These are phyloP conservation scores for Vaccinium vitisidaea DNA, from an alignment of 148 eudicot genomes.

Conservation along the genomic window DNA sequence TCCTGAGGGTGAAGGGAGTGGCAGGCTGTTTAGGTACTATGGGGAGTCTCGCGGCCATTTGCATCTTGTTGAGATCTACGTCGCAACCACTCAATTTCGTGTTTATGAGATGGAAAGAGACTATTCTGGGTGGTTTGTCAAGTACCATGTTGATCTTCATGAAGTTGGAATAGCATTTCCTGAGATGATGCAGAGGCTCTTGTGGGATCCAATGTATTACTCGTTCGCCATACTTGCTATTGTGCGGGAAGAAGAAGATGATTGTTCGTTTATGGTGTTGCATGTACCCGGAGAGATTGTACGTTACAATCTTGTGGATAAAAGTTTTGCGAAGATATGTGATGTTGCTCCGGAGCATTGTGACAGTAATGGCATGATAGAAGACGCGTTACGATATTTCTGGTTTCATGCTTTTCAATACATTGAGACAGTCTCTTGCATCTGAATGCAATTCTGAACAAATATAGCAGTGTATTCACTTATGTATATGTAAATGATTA, in stretches of 20 bases:
- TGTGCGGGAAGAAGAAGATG: constrained; percentile 15
- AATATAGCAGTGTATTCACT: background rate
- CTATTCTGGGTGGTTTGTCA: constrained; percentile 31
- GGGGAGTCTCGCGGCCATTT: constrained; percentile 21
- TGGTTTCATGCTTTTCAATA: background rate
- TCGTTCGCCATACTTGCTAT: constrained; percentile 16
- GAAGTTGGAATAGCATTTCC: constrained; percentile 14
- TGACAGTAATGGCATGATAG: constrained; percentile 1
- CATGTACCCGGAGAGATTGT: background rate
- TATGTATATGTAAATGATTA: background rate
- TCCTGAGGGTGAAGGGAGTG: background rate
- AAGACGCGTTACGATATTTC: background rate
- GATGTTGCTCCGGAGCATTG: background rate
- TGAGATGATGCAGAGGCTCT: constrained; percentile 3
- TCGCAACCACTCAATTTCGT: background rate
- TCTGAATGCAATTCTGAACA: background rate
- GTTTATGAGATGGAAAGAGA: constrained; percentile 29
- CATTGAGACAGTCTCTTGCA: background rate
- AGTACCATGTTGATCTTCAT: constrained; percentile 20
- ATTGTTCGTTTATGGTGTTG: background rate
- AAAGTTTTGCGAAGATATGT: background rate
- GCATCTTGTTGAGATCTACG: constrained; percentile 20
- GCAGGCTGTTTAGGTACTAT: constrained; percentile 10
- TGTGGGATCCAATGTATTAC: background rate
- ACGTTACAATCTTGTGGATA: background rate